Evolutionary conservation across 805 yeast species (phyloP).

Genomic region (Komagataella phaffii): DNA sequence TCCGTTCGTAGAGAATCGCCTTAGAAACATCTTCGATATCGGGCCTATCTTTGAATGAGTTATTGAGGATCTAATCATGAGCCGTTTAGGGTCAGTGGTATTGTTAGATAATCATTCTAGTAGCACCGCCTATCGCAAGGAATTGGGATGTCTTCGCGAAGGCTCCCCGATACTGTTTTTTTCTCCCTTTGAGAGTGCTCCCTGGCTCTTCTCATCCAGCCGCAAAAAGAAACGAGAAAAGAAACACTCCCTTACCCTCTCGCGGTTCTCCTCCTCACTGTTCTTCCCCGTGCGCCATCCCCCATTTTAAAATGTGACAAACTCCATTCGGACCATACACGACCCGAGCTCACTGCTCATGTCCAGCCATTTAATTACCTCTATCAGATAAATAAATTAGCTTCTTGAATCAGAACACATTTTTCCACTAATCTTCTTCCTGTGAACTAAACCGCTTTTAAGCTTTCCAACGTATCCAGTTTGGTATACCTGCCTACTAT

Average conservation of each 20-base stretch:
- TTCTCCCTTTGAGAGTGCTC: no score
- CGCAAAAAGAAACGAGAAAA: not conserved
- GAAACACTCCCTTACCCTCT: not conserved
- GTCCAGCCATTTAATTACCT: not conserved
- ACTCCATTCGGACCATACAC: conserved; percentile 3
- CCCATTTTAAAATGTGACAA: not conserved
- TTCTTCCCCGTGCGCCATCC: not conserved
- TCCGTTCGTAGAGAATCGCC: not conserved
- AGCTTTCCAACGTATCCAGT: not conserved
- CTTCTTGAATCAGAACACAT: not conserved
- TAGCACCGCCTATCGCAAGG: not conserved
- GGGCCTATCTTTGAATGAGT: not conserved
- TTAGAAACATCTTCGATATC: not conserved
- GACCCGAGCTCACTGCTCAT: not conserved
- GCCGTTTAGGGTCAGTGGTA: not conserved
- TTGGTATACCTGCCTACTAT: not conserved
- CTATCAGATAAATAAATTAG: not conserved
- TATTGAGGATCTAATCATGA: not conserved
- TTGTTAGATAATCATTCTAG: not conserved
- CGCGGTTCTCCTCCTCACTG: not conserved
- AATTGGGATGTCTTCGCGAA: not conserved
- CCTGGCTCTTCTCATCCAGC: not conserved
- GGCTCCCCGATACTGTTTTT: not conserved
- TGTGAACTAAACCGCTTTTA: not conserved
- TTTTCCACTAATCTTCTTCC: not conserved